Conservation (phyloP, 495 filamentous ascomycete genomes). For the Neurospora intermedia region DNA sequence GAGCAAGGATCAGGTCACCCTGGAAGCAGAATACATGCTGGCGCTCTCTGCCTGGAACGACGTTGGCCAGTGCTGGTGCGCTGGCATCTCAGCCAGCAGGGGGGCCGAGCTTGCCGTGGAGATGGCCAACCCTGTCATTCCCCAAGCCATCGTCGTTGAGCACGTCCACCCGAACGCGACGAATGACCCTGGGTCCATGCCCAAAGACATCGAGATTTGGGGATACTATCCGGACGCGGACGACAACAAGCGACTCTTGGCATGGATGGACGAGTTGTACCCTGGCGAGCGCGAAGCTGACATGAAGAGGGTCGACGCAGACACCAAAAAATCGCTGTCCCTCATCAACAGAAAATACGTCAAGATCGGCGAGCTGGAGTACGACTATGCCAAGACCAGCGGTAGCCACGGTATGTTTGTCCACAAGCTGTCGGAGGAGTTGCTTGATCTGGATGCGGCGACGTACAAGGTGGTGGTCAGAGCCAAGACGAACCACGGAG, state of each 20-base stretch:
- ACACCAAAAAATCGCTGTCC: conserved; percentile 6
- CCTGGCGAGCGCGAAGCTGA: conserved; percentile 3
- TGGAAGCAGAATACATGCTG: not conserved
- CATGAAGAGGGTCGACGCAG: not conserved
- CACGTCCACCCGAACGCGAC: conserved; percentile 46
- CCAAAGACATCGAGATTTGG: conserved; percentile 52
- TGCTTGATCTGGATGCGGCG: conserved; percentile 22
- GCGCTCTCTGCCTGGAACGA: conserved; percentile 50
- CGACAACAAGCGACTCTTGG: conserved; percentile 15
- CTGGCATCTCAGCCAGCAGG: conserved; percentile 21
- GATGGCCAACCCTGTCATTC: conserved; percentile 36
- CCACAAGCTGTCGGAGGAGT: conserved; percentile 34
- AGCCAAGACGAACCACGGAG: conserved; percentile 43
- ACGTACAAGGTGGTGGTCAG: conserved; percentile 38
- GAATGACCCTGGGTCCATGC: conserved; percentile 43
- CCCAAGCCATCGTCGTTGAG: conserved; percentile 49
- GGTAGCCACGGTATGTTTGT: conserved; percentile 31
- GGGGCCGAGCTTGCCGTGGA: conserved; percentile 37
- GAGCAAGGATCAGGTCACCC: not conserved
- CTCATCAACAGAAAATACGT: conserved; percentile 26
- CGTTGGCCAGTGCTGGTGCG: conserved; percentile 59
- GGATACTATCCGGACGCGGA: conserved; percentile 28
- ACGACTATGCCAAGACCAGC: conserved; percentile 26
- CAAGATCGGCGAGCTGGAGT: conserved; percentile 43
- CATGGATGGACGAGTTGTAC: conserved; percentile 23